Evolutionary conservation across 139 green algal genomes (phyloP).

Genomic region (Astrephomene gubernaculifera): DNA sequence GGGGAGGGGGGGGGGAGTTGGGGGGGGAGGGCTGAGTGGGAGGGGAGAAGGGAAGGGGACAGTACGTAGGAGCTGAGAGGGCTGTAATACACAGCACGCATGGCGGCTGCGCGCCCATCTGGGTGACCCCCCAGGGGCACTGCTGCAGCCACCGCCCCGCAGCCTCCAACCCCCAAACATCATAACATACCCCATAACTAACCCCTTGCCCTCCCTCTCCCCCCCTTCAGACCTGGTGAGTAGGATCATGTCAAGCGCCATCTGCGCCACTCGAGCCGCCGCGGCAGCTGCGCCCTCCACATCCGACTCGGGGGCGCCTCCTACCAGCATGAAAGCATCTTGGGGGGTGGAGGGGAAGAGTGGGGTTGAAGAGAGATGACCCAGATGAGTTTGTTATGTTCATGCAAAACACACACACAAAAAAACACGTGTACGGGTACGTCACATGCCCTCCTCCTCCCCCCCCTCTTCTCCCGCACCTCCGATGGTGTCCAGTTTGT

Average conservation of each 20-base stretch:
- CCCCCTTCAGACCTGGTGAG: background rate
- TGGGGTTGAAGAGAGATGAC: background rate
- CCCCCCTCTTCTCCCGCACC: background rate
- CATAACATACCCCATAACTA: background rate
- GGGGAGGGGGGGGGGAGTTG: too few relatives aligned
- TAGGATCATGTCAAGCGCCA: slow-evolving; percentile 38
- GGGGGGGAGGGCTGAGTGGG: too few relatives aligned
- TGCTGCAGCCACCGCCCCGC: background rate
- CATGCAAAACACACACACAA: too few relatives aligned
- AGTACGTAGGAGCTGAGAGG: too few relatives aligned
- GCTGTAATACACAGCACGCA: too few relatives aligned
- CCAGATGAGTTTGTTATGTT: too few relatives aligned
- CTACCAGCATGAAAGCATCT: slow-evolving; percentile 41
- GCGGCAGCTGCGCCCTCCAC: background rate
- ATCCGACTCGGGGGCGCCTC: slow-evolving; percentile 3
- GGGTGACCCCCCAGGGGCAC: too few relatives aligned
- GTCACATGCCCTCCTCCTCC: background rate
- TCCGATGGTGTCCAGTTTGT: slow-evolving; percentile 54
- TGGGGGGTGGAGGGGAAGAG: background rate
- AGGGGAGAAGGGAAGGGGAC: too few relatives aligned
- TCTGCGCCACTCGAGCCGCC: slow-evolving; percentile 25
- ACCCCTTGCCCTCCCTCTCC: background rate
- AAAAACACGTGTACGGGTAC: background rate
- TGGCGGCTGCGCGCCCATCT: too few relatives aligned
- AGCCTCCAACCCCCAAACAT: background rate